These are phyloP conservation scores for Euryodendron excelsum DNA, from an alignment of 148 eudicot species.

Conservation along the genomic window DNA sequence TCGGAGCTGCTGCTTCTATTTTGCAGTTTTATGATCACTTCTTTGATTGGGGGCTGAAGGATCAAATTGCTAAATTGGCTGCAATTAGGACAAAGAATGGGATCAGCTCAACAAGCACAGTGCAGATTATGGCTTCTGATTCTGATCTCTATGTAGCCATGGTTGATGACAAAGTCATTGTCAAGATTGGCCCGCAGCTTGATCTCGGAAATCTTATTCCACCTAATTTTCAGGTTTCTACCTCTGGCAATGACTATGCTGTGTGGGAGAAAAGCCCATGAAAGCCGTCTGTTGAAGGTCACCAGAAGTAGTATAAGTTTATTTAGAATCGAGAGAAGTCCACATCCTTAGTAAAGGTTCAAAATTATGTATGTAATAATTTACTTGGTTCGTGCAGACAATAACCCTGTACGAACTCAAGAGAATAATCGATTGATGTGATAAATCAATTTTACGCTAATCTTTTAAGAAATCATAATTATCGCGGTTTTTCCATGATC, in stretches of 20 bases:
- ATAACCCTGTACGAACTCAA: too few species aligned
- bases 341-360: too few species aligned
- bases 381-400: too few species aligned
- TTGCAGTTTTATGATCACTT: slow-evolving; percentile 65
- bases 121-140: slow-evolving; percentile 55
- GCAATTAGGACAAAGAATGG: slow-evolving; percentile 43
- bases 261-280: slow-evolving; percentile 42
- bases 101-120: slow-evolving; percentile 40
- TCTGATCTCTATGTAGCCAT: slow-evolving; percentile 55
- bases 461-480: too few species aligned
- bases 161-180: slow-evolving; percentile 44
- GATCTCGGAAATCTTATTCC: slow-evolving; percentile 52
- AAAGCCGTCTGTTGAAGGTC: background rate
- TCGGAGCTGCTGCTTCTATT: background rate
- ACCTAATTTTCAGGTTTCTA: slow-evolving; percentile 35
- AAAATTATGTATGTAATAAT: too few species aligned
- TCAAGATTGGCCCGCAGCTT: slow-evolving; percentile 48
- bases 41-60: slow-evolving; percentile 63
- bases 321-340: too few species aligned
- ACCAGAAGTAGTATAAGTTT: too few species aligned
- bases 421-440: too few species aligned
- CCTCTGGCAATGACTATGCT: slow-evolving; percentile 42
- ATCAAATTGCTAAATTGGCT: slow-evolving; percentile 36
- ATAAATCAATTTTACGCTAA: too few species aligned
- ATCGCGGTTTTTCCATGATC: too few species aligned